Evolutionary conservation across 1,139 yeast genomes (phyloP).

Genomic region (Scheffersomyces stambukii): DNA sequence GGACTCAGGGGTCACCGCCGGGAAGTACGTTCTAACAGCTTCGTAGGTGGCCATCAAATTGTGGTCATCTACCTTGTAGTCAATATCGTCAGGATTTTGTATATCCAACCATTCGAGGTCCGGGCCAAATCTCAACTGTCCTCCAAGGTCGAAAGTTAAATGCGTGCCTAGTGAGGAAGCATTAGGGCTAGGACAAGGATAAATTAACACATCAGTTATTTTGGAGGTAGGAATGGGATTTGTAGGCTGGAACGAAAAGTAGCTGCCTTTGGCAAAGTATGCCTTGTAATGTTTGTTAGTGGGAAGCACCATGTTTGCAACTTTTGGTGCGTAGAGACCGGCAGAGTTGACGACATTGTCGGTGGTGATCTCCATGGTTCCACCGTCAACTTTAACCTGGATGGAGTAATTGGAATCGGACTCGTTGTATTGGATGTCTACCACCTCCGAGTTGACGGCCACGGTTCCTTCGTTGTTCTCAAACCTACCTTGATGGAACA

Average conservation of each 20-base stretch:
- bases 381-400: slow-evolving; percentile 22
- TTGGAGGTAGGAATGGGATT: slow-evolving; percentile 30
- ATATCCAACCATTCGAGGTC: slow-evolving; percentile 76
- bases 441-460: slow-evolving; percentile 59
- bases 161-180: slow-evolving; percentile 83
- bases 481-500: slow-evolving; percentile 52
- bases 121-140: slow-evolving; percentile 81
- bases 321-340: slow-evolving; percentile 67
- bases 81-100: slow-evolving; percentile 29
- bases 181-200: slow-evolving; percentile 76
- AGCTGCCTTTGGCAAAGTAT: slow-evolving; percentile 80
- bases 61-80: slow-evolving; percentile 42
- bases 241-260: slow-evolving; percentile 51
- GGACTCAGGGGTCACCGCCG: slow-evolving; percentile 46
- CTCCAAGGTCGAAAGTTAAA: slow-evolving; percentile 77
- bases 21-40: slow-evolving; percentile 63
- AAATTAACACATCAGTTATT: slow-evolving; percentile 46
- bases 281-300: slow-evolving; percentile 52
- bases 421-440: slow-evolving; percentile 29
- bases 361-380: slow-evolving; percentile 41
- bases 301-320: slow-evolving; percentile 70
- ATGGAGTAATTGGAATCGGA: slow-evolving; percentile 21
- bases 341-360: slow-evolving; percentile 71
- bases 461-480: slow-evolving; percentile 58
- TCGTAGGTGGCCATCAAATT: slow-evolving; percentile 53